Percentiles rank a stretch among this genome's conserved stretches.
These are phyloP conservation scores for Fusarium nematophilum DNA, from an alignment of 2,329 filamentous ascomycete genomes.

Conservation along the genomic window DNA sequence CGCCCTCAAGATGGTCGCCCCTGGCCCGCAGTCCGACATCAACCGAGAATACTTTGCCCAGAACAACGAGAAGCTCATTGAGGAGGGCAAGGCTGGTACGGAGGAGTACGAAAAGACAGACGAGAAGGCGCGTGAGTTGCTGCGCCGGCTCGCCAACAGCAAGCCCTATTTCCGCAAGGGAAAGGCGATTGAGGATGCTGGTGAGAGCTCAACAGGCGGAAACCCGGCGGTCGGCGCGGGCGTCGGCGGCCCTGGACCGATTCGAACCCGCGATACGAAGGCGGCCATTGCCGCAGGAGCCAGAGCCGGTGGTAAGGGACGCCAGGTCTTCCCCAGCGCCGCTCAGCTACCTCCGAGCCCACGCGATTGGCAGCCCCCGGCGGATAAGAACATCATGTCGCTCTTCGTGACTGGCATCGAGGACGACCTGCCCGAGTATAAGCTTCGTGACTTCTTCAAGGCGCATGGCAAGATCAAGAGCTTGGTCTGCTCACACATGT, in stretches of 20 bases:
- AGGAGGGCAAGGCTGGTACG: slow-evolving; percentile 85
- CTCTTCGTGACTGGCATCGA: slow-evolving; percentile 96
- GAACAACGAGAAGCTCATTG: slow-evolving; percentile 94
- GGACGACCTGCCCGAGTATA: slow-evolving; percentile 93
- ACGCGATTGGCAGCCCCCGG: slow-evolving; percentile 86
- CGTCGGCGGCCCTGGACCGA: slow-evolving; percentile 75
- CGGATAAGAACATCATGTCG: slow-evolving; percentile 88
- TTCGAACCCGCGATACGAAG: slow-evolving; percentile 77
- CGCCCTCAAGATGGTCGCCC: slow-evolving; percentile 96
- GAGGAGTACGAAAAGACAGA: slow-evolving; percentile 98
- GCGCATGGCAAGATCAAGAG: slow-evolving; percentile 91
- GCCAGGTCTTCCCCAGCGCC: slow-evolving; percentile 73
- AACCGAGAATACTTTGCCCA: slow-evolving; percentile 98
- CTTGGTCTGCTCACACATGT: slow-evolving; percentile 94
- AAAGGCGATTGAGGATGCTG: slow-evolving; percentile 71
- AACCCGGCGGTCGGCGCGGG: slow-evolving; percentile 66
- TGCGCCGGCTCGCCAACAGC: slow-evolving; percentile 86
- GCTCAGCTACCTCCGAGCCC: slow-evolving; percentile 82
- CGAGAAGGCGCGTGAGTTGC: slow-evolving; percentile 90
- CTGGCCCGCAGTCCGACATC: slow-evolving; percentile 89
- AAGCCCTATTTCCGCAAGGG: slow-evolving; percentile 97
- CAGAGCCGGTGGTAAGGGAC: slow-evolving; percentile 57
- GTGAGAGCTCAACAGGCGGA: slow-evolving; percentile 54
- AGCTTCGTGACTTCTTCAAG: slow-evolving; percentile 90
- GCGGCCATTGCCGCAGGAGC: slow-evolving; percentile 64